Evolutionary conservation across 257 asterid species (phyloP), one percentile per base, ranked within the genome.

Genomic region (Hygrophila difformis): DNA sequence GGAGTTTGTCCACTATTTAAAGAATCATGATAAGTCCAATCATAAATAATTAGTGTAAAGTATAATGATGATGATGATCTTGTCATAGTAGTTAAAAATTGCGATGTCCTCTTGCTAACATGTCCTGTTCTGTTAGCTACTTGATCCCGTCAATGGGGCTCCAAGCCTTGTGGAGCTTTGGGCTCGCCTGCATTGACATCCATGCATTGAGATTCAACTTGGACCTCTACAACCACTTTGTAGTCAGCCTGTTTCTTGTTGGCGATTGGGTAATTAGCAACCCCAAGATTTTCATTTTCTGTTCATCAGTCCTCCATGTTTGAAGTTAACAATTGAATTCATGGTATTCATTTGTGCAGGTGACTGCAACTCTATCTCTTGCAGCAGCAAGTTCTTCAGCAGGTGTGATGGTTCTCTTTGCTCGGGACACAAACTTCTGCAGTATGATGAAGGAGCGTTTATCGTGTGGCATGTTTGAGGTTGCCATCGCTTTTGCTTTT

Each of bases 111-210:
- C 37, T 33, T 33, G 37, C 37, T 33, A 33, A 33, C 10, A n/a
- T n/a, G n/a, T n/a, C n/a, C n/a, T n/a, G 17, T 11, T 52, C 34
- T 69, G 49, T 34, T 95, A 84, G 97, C 74, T 88, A 88, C 73
- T 70, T 88, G 66, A 76, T 88, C 33, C 95, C 97, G 53, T 78
- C 97, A 11, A 88, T 88, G 97, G 95, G 97, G 66, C 93, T 88
- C 66, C 95, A 88, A 68, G 70, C 81, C 39, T 51, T 84, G 67
- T 88, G 97, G 97, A 81, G 97, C 75, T 84, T 78, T 50, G 86
- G 88, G 39, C 93, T 88, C 49, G 83, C 80, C 60, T 84, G 94
- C 70, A 69, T 84, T 12, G 97, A 84, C 56, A 60, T 78, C 29
- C 92, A 81, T 68, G 93, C 97, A 65, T 72, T 88, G 70, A 65